phyloP scores from a whole-genome alignment of 192 early-diverging fungal species.

The Coemansia sp. region DNA sequence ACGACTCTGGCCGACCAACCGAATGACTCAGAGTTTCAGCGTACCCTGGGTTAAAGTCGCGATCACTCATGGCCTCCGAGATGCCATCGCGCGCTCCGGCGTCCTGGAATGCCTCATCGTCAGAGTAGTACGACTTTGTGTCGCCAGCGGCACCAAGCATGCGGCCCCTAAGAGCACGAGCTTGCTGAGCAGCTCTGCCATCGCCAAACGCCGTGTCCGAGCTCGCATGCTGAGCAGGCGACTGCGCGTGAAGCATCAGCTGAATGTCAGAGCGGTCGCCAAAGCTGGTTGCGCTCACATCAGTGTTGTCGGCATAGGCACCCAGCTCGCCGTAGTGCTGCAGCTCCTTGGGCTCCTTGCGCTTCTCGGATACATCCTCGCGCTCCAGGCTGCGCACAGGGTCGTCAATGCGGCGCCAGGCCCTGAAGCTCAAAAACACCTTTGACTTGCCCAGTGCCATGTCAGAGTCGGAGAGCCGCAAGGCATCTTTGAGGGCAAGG shows the following conservation, averaged over 20 bases:
- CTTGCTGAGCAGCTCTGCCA: slow-evolving; percentile 26
- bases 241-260: slow-evolving; percentile 50
- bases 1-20: slow-evolving; percentile 10
- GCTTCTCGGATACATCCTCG: slow-evolving; percentile 59
- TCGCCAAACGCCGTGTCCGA: slow-evolving; percentile 30
- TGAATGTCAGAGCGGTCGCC: slow-evolving; percentile 51
- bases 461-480: slow-evolving; percentile 51
- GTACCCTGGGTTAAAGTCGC: slow-evolving; percentile 33
- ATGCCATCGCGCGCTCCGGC: slow-evolving; percentile 35
- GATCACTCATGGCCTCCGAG: slow-evolving; percentile 45
- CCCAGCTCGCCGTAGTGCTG: slow-evolving; percentile 41
- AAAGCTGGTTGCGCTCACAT: slow-evolving; percentile 33
- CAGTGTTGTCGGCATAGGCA: slow-evolving; percentile 26
- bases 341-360: slow-evolving; percentile 21
- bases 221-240: slow-evolving; percentile 38
- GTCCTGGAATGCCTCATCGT: slow-evolving; percentile 63
- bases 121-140: slow-evolving; percentile 59
- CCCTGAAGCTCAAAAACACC: slow-evolving; percentile 70
- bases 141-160: slow-evolving; percentile 55
- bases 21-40: slow-evolving; percentile 15
- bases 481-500: slow-evolving; percentile 40
- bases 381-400: slow-evolving; percentile 62
- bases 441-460: slow-evolving; percentile 58
- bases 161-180: slow-evolving; percentile 49
- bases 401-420: slow-evolving; percentile 84